Evolutionary conservation across 305 asterid genomes (phyloP), one percentile per base, ranked within the genome.

Genomic region (Plantago coronopus): DNA sequence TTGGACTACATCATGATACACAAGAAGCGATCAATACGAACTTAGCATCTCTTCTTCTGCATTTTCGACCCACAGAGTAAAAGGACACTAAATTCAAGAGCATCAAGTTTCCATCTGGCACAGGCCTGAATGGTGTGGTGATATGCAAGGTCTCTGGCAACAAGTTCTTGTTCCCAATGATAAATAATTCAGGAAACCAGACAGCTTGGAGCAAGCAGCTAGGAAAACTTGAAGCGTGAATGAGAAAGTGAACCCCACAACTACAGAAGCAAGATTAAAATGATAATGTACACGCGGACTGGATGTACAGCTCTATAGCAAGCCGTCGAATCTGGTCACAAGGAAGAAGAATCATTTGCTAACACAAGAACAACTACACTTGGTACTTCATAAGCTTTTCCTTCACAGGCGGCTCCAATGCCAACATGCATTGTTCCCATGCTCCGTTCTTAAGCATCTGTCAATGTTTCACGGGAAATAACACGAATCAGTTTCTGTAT

Each of bases 361-460:
- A 55, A 17, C 47, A 20, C 34, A 18, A 50, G 48, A 42, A 61
- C 17, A 53, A 63, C 68, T 67, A 76, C 57, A 81, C 90, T 68
- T 76, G 81, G 77, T 87, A 87, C 61, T 67, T 74, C 8, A 60
- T 64, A 63, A 90, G 71, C 80, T 74, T 80, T 42, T 85, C 95
- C 77, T 77, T 81, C 74, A 83, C 83, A 14, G 80, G 78, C 38
- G 93, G 89, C 76, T 87, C 96, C 83, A 90, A 73, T 15, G 84
- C 77, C 23, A 86, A 85, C 87, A 85, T 76, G 79, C 83, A 83
- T 63, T 87, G 97, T 66, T 90, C 96, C 97, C 97, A 90, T 42
- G 79, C 82, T 68, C 89, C 93, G 45, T 74, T 76, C 70, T 81
- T 72, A 53, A 90, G 94, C 95, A 90, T 87, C 97, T 89, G 91